Conservation (phyloP, 805 yeast genomes). For the Starmerella sp. region DNA sequence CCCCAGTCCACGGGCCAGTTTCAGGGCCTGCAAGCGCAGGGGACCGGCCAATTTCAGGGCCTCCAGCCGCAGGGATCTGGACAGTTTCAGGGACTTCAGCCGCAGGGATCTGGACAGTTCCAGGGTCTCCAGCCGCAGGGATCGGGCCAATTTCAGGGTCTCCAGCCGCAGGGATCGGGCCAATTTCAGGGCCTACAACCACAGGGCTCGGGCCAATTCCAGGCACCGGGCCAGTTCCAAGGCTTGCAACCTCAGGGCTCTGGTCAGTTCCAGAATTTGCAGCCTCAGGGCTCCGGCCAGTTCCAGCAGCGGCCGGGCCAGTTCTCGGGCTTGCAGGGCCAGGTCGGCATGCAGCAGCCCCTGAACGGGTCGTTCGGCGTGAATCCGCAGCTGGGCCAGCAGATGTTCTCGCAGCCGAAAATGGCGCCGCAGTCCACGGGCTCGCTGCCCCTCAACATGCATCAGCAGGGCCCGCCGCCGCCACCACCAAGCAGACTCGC, state of each 20-base stretch:
- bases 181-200: background rate
- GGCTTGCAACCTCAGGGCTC: background rate
- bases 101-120: background rate
- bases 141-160: background rate
- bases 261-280: background rate
- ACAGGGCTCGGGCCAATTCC: background rate
- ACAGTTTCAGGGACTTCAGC: background rate
- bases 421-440: constrained; percentile 14
- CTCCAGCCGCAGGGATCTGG: background rate
- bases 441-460: constrained; percentile 8
- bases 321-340: no score
- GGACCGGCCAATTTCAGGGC: background rate
- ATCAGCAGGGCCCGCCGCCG: constrained; percentile 10
- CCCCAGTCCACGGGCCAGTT: background rate
- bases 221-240: background rate
- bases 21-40: background rate
- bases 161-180: background rate
- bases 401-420: background rate
- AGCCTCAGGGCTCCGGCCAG: no score
- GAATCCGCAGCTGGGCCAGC: background rate
- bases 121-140: background rate
- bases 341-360: background rate
- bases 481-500: constrained; percentile 7
- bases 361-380: background rate
- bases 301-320: no score